A percentile compares a stretch with the other conserved stretches of the same genome.
These are phyloP conservation scores for Hibiscus syriacus DNA, from an alignment of 345 rosid genomes.

Conservation along the genomic window DNA sequence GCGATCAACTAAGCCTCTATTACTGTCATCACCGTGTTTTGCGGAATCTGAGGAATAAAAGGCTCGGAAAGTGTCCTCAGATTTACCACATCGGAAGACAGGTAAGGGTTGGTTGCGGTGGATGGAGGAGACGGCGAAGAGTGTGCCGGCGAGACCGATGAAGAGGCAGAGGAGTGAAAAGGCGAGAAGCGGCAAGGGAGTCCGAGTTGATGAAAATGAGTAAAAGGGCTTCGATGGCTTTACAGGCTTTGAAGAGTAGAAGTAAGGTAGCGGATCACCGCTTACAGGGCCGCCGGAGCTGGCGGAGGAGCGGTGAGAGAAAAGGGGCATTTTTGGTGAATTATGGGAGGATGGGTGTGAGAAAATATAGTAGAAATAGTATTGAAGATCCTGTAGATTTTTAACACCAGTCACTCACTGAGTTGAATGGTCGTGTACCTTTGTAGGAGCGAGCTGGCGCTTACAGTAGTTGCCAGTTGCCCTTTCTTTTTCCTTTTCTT, in stretches of 20 bases:
- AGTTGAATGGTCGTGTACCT: not conserved
- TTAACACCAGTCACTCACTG: not conserved
- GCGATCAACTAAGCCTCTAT: slow-evolving; percentile 39
- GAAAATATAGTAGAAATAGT: not conserved
- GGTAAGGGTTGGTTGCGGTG: slow-evolving; percentile 27
- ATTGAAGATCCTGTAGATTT: not conserved
- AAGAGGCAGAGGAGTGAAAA: slow-evolving; percentile 47
- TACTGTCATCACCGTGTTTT: slow-evolving; percentile 26
- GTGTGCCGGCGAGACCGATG: slow-evolving; percentile 53
- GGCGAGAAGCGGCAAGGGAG: slow-evolving; percentile 31
- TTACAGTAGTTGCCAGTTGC: not conserved
- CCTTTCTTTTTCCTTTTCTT: no score
- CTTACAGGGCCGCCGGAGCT: not conserved
- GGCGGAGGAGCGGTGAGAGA: slow-evolving; percentile 37
- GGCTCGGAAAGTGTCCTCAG: slow-evolving; percentile 49
- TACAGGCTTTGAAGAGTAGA: slow-evolving; percentile 36
- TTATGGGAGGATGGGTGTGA: not conserved
- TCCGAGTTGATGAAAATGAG: slow-evolving; percentile 18
- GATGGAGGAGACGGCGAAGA: slow-evolving; percentile 47
- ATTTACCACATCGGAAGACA: slow-evolving; percentile 50
- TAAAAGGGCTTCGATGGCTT: slow-evolving; percentile 34
- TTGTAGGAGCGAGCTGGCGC: not conserved
- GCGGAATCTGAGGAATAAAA: slow-evolving; percentile 30
- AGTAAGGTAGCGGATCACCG: slow-evolving; percentile 15
- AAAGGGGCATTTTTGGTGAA: slow-evolving; percentile 38